Conservation (phyloP, 257 asterid species). For the Solanum dulcamara region DNA sequence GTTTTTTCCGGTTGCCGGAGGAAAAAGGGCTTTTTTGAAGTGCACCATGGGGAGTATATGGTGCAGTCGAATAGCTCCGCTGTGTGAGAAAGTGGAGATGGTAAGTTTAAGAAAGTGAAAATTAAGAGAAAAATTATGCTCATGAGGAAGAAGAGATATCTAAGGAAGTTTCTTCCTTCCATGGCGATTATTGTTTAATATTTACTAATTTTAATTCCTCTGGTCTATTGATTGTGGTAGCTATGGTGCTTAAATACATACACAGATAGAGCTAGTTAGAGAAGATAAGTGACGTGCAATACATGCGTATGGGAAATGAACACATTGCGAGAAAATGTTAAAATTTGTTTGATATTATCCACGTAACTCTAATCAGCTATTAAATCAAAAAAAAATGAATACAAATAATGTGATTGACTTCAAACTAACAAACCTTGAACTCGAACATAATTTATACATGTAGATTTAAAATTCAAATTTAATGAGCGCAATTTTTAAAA, state of each 20-base stretch:
- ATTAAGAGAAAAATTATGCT: slow-evolving; percentile 30
- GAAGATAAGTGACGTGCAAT: background rate
- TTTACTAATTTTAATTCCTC: background rate
- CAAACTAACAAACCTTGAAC: background rate
- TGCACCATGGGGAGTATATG: slow-evolving; percentile 41
- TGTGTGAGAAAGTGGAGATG: slow-evolving; percentile 30
- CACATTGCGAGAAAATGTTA: no score
- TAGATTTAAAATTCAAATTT: background rate
- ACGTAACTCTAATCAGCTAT: background rate
- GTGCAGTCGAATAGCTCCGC: slow-evolving; percentile 32
- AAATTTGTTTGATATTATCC: no score
- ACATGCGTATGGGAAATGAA: background rate
- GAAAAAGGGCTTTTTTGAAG: slow-evolving; percentile 39
- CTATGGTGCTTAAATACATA: background rate
- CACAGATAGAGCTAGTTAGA: background rate
- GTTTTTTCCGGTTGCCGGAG: slow-evolving; percentile 4
- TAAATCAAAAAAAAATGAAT: no score
- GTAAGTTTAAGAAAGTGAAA: slow-evolving; percentile 42
- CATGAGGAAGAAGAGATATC: slow-evolving; percentile 29
- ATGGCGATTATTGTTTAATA: slow-evolving; percentile 4
- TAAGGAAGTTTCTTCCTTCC: slow-evolving; percentile 41
- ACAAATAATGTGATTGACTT: background rate
- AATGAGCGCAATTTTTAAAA: background rate
- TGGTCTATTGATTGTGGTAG: background rate
- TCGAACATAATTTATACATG: background rate